These are phyloP conservation scores for Gossypium schwendimanii DNA, from an alignment of 441 rosid species.

Conservation along the genomic window DNA sequence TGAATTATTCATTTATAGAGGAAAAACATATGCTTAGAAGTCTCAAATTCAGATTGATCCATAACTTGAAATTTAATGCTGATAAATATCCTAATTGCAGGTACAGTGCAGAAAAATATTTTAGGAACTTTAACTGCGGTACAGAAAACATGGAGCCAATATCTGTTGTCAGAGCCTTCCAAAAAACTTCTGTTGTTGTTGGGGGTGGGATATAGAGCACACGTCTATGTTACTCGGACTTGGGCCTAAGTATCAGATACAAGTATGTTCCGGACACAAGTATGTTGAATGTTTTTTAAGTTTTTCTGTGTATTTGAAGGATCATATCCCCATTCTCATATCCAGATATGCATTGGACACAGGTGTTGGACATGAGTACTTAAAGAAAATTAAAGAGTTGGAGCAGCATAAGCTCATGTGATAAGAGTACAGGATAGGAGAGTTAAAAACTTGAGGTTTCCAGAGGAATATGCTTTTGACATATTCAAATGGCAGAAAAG, in stretches of 20 bases:
- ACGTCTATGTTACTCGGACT: neutral
- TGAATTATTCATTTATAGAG: neutral
- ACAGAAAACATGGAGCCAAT: neutral
- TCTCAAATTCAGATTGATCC: neutral
- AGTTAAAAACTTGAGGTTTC: neutral
- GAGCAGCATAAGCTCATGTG: neutral
- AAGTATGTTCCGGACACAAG: neutral
- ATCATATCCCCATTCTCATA: neutral
- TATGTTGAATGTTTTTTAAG: neutral
- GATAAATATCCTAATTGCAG: neutral
- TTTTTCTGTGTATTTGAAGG: neutral
- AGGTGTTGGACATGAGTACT: neutral
- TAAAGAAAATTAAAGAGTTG: neutral
- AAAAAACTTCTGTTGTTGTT: neutral
- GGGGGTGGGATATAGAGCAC: neutral
- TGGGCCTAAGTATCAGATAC: neutral
- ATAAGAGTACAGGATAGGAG: neutral
- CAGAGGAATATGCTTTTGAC: neutral
- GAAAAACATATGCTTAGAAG: neutral
- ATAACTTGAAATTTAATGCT: neutral
- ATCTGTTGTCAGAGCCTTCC: neutral
- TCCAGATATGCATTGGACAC: neutral
- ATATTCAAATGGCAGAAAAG: neutral
- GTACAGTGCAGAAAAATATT: neutral
- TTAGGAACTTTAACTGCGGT: neutral